A percentile compares a stretch with the other conserved stretches of the same genome.
Conservation (phyloP, 352 stramenopile species). For the Elongisporangium prolatum region DNA sequence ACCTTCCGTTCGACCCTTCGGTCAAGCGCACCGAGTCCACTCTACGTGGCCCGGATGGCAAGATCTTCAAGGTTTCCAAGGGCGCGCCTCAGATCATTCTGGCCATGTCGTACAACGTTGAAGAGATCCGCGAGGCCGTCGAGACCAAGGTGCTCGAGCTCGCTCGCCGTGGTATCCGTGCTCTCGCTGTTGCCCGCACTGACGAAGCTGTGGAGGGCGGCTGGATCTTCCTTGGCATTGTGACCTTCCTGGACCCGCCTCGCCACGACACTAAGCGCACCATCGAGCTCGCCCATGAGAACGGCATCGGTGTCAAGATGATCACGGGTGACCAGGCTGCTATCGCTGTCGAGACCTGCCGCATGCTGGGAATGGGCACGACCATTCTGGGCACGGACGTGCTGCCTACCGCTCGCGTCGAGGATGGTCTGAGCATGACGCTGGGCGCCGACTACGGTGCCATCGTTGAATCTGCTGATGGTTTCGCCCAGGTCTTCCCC, state of each 20-base stretch:
- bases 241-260: conserved; percentile 95
- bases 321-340: conserved; percentile 94
- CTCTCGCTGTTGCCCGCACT: conserved; percentile 83
- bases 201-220: conserved; percentile 58
- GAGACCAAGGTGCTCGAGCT: conserved; percentile 88
- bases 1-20: conserved; percentile 78
- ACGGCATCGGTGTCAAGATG: conserved; percentile 96
- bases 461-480: conserved; percentile 91
- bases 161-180: conserved; percentile 83
- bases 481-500: conserved; percentile 92
- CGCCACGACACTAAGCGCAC: conserved; percentile 93
- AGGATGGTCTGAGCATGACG: conserved; percentile 54
- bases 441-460: conserved; percentile 62
- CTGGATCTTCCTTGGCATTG: conserved; percentile 93
- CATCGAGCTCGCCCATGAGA: conserved; percentile 87
- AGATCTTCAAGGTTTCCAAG: conserved; percentile 93
- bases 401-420: conserved; percentile 44
- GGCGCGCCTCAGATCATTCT: conserved; percentile 93
- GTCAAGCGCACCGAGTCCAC: conserved; percentile 93
- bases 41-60: conserved; percentile 67
- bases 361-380: conserved; percentile 88
- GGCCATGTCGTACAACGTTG: conserved; percentile 61
- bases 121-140: conserved; percentile 80
- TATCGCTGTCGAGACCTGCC: conserved; percentile 93
- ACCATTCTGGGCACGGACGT: conserved; percentile 82